Evolutionary conservation across 805 yeast genomes (phyloP).

Genomic region (Metschnikowia rubicola): DNA sequence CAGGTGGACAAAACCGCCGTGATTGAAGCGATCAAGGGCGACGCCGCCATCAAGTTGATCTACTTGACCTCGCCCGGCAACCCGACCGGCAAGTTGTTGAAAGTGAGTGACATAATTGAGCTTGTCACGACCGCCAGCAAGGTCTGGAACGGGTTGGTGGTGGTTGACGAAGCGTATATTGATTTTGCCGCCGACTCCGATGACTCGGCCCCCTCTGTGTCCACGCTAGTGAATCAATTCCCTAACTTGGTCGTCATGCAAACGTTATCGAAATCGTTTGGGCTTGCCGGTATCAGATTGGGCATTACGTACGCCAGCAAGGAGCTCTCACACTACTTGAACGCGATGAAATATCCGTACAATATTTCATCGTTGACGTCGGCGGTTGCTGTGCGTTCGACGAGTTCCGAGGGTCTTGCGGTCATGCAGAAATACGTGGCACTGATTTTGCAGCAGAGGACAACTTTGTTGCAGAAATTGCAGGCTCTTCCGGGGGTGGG

Average conservation of each 20-base stretch:
- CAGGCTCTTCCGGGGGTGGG: slow-evolving; percentile 63
- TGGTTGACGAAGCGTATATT: slow-evolving; percentile 92
- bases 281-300: slow-evolving; percentile 89
- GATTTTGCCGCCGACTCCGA: slow-evolving; percentile 53
- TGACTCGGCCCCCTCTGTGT: slow-evolving; percentile 52
- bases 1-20: slow-evolving; percentile 57
- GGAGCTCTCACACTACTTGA: slow-evolving; percentile 63
- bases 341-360: slow-evolving; percentile 94
- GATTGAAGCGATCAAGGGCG: slow-evolving; percentile 47
- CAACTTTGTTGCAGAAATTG: slow-evolving; percentile 49
- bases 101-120: slow-evolving; percentile 29
- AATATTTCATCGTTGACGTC: slow-evolving; percentile 84
- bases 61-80: slow-evolving; percentile 96
- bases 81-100: slow-evolving; percentile 77
- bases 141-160: slow-evolving; percentile 71
- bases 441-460: slow-evolving; percentile 54
- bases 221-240: slow-evolving; percentile 75
- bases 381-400: slow-evolving; percentile 70
- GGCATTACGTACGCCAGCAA: slow-evolving; percentile 73
- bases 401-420: slow-evolving; percentile 52
- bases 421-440: slow-evolving; percentile 56
- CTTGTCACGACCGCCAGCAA: slow-evolving; percentile 47
- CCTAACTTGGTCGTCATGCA: slow-evolving; percentile 86
- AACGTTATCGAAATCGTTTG: slow-evolving; percentile 92
- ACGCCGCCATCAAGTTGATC: slow-evolving; percentile 64